A percentile compares a stretch with the other conserved stretches of the same genome.
Evolutionary conservation across 208 protist species (phyloP).

Genomic region (Sergeia podlipaevii): DNA sequence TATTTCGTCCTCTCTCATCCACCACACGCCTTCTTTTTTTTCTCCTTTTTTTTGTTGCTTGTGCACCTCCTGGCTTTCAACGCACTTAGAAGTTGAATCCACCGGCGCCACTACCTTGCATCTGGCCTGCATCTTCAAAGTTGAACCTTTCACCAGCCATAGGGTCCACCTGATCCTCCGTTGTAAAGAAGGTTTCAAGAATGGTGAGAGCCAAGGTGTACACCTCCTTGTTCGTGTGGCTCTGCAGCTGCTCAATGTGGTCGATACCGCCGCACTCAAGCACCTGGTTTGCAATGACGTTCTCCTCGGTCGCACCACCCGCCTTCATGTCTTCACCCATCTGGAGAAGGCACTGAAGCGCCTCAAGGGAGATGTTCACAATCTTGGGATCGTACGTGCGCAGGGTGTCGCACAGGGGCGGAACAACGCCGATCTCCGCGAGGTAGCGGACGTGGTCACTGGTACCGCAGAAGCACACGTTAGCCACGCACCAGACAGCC

Average conservation of each 20-base stretch:
- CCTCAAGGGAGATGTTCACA: conserved; percentile 94
- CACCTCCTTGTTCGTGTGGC: conserved; percentile 93
- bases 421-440: conserved; percentile 86
- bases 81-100: conserved; percentile 29
- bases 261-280: conserved; percentile 93
- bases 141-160: neutral
- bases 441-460: conserved; percentile 91
- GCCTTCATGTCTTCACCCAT: conserved; percentile 54
- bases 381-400: conserved; percentile 86
- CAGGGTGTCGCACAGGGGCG: conserved; percentile 93
- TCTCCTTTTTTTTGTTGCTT: conserved; percentile 5
- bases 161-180: conserved; percentile 30
- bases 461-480: conserved; percentile 93
- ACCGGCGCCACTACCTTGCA: conserved; percentile 4
- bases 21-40: neutral
- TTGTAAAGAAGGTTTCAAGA: conserved; percentile 89
- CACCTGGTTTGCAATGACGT: conserved; percentile 75
- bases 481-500: conserved; percentile 97
- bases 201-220: conserved; percentile 94
- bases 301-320: conserved; percentile 28
- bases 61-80: conserved; percentile 5
- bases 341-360: conserved; percentile 95
- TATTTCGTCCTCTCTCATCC: no score
- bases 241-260: conserved; percentile 94
- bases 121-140: conserved; percentile 15